Conservation (phyloP, 164 flowering plant genomes). For the Magnolia changhungtana region DNA sequence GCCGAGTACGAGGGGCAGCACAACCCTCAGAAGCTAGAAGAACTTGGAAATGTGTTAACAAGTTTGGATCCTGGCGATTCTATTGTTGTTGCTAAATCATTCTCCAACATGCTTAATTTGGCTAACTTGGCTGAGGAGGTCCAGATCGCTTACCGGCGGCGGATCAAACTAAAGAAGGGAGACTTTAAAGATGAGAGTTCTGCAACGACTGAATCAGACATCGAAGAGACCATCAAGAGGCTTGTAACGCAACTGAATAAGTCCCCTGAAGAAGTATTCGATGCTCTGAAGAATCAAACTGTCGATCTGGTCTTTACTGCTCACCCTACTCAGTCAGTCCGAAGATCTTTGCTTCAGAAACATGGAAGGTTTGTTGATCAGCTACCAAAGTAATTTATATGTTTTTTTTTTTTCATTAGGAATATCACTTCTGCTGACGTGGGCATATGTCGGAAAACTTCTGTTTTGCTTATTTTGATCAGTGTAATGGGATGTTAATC, state of each 20-base stretch:
- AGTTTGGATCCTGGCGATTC: conserved; percentile 99
- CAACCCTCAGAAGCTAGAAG: conserved; percentile 76
- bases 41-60: conserved; percentile 82
- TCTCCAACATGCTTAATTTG: conserved; percentile 97
- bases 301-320: conserved; percentile 98
- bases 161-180: conserved; percentile 80
- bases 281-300: conserved; percentile 96
- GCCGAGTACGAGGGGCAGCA: conserved; percentile 94
- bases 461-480: too few relatives aligned
- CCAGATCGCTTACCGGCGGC: conserved; percentile 83
- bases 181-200: conserved; percentile 88
- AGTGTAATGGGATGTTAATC: background rate
- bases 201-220: conserved; percentile 95
- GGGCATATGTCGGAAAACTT: too few relatives aligned
- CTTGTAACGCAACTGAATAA: conserved; percentile 77
- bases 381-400: background rate
- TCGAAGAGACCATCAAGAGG: conserved; percentile 93
- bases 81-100: conserved; percentile 88
- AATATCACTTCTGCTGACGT: background rate
- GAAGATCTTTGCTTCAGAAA: conserved; percentile 97
- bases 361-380: conserved; percentile 72
- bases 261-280: conserved; percentile 95
- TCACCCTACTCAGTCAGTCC: conserved; percentile 95
- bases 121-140: conserved; percentile 99
- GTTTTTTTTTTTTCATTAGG: too few relatives aligned